phyloP scores from a whole-genome alignment of 208 protist genomes.

The Kentomonas sorsogonicus region DNA sequence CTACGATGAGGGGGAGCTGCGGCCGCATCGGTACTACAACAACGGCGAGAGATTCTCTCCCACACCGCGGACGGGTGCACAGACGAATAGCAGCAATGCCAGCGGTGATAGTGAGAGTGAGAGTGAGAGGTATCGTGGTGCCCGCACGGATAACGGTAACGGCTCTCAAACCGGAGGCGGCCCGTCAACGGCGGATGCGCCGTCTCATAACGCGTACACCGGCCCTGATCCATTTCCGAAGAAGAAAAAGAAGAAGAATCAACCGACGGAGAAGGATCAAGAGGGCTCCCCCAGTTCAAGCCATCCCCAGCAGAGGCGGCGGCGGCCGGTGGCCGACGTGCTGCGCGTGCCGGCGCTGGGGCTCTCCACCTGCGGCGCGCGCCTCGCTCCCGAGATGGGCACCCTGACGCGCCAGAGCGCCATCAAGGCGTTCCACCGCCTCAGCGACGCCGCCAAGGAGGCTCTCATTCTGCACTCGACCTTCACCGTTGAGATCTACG shows the following conservation, averaged over 20 bases:
- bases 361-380: conserved; percentile 35
- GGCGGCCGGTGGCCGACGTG: conserved; percentile 35
- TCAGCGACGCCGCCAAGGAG: conserved; percentile 73
- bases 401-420: conserved; percentile 82
- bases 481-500: conserved; percentile 76
- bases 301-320: not conserved
- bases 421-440: conserved; percentile 84
- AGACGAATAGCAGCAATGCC: no score
- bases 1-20: no score
- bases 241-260: not conserved
- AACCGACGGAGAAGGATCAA: not conserved
- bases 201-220: no score
- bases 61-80: no score
- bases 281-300: conserved; percentile 7
- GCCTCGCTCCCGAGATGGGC: conserved; percentile 59
- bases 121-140: no score
- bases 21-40: no score
- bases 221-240: no score
- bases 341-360: conserved; percentile 70
- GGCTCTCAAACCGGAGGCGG: no score
- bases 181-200: no score
- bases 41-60: no score
- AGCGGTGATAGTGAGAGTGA: no score
- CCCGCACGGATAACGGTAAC: no score
- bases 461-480: conserved; percentile 42